Percentiles rank a stretch among this genome's conserved stretches.
Evolutionary conservation across 169 alveolate genomes (phyloP).

Genomic region (Babesia microti): DNA sequence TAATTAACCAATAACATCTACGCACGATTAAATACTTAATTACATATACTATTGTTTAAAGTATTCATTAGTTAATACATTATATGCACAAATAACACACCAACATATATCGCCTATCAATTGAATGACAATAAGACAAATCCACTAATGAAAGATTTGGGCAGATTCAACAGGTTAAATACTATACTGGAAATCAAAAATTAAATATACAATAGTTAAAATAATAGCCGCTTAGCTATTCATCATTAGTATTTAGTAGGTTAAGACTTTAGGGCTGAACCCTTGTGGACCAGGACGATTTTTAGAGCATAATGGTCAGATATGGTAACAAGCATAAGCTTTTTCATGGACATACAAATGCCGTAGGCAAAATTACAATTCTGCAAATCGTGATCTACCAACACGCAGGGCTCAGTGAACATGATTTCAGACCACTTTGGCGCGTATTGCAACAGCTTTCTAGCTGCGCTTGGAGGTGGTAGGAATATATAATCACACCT

Average conservation of each 20-base stretch:
- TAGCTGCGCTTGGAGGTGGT: conserved; percentile 63
- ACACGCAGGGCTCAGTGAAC: conserved; percentile 71
- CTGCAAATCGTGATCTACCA: conserved; percentile 38
- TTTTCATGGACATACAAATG: conserved; percentile 33
- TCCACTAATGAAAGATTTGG: too few species aligned
- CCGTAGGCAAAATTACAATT: conserved; percentile 34
- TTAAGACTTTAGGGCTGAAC: too few species aligned
- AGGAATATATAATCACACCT: conserved; percentile 77
- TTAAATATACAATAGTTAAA: too few species aligned
- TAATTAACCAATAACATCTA: not conserved
- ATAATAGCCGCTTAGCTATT: too few species aligned
- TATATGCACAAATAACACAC: too few species aligned
- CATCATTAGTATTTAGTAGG: too few species aligned
- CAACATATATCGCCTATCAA: too few species aligned
- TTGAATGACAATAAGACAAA: too few species aligned
- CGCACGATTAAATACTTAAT: not conserved
- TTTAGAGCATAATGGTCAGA: conserved; percentile 77
- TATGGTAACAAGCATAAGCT: conserved; percentile 70
- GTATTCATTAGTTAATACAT: not conserved
- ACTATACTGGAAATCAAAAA: too few species aligned
- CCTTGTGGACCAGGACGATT: conserved; percentile 44
- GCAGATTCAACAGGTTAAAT: too few species aligned
- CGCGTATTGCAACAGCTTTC: conserved; percentile 50
- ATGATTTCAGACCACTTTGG: conserved; percentile 68
- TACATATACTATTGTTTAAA: not conserved